Evolutionary conservation across 2,329 filamentous ascomycete genomes (phyloP).

Genomic region (Samsoniella hepiali): DNA sequence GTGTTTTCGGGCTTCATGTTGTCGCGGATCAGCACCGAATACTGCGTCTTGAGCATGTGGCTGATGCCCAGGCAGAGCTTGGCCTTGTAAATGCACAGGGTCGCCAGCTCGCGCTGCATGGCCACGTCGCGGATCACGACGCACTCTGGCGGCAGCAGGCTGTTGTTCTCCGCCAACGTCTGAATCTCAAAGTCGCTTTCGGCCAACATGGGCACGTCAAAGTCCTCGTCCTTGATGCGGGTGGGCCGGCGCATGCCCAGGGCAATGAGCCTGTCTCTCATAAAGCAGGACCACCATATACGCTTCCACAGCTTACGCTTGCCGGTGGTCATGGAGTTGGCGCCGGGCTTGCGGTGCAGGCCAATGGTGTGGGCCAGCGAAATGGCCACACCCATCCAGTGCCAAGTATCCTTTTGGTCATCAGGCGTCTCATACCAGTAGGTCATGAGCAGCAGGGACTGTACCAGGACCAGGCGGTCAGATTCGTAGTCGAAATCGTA

Average conservation of each 20-base stretch:
- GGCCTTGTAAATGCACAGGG: constrained; percentile 89
- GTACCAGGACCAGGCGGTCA: constrained; percentile 83
- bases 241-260: constrained; percentile 91
- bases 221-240: constrained; percentile 88
- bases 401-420: constrained; percentile 97
- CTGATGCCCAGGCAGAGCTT: constrained; percentile 87
- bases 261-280: constrained; percentile 88
- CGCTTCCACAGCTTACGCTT: constrained; percentile 87
- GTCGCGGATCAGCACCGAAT: constrained; percentile 84
- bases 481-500: constrained; percentile 96
- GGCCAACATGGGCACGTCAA: constrained; percentile 86
- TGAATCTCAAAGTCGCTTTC: constrained; percentile 81
- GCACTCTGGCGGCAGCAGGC: constrained; percentile 67
- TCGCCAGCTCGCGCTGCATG: constrained; percentile 74
- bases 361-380: constrained; percentile 92
- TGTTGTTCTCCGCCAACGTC: constrained; percentile 63
- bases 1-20: constrained; percentile 74
- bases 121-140: constrained; percentile 65
- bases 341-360: constrained; percentile 77
- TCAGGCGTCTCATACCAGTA: constrained; percentile 98
- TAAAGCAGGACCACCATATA: constrained; percentile 98
- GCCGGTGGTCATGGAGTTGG: constrained; percentile 68
- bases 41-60: constrained; percentile 84
- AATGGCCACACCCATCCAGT: constrained; percentile 96
- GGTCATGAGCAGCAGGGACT: constrained; percentile 86